Evolutionary conservation across 139 green algal genomes (phyloP).

Genomic region (Medakamo hakoo): DNA sequence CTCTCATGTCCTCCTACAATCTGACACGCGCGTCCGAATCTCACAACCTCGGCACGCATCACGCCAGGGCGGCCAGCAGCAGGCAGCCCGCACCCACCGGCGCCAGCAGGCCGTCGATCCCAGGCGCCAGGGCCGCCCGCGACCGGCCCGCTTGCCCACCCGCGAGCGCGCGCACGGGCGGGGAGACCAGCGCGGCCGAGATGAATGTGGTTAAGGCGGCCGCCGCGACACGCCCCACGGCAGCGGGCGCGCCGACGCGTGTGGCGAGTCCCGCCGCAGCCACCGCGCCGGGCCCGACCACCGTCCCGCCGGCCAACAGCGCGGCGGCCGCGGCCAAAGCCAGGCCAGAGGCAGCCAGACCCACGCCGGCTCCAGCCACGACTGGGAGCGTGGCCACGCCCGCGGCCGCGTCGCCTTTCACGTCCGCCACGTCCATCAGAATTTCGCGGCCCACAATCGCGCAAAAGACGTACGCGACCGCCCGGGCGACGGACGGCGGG

Average conservation of each 20-base stretch:
- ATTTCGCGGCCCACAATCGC: slow-evolving; percentile 33
- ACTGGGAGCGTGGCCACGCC: slow-evolving; percentile 39
- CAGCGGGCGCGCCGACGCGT: neutral
- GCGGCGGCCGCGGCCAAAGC: neutral
- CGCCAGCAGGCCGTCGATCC: neutral
- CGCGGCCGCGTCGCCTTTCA: slow-evolving; percentile 23
- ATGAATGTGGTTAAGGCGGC: too few relatives aligned
- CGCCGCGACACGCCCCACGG: neutral
- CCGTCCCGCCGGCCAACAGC: too few relatives aligned
- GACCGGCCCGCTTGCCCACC: neutral
- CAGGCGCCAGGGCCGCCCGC: neutral
- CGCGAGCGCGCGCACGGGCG: neutral
- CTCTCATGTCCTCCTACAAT: neutral
- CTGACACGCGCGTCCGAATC: too few relatives aligned
- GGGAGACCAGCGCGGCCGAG: neutral
- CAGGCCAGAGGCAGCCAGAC: neutral
- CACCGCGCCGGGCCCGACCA: neutral
- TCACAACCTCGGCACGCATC: too few relatives aligned
- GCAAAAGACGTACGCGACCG: slow-evolving; percentile 21
- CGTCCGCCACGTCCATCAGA: slow-evolving; percentile 43
- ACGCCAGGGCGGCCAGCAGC: neutral
- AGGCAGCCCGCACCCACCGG: neutral
- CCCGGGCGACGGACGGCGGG: too few relatives aligned
- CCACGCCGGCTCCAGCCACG: slow-evolving; percentile 3
- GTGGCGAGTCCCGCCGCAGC: neutral